Evolutionary conservation across 176 grass and related monocot species (phyloP), one percentile per base, ranked within the genome.

Genomic region (Olyra latifolia): DNA sequence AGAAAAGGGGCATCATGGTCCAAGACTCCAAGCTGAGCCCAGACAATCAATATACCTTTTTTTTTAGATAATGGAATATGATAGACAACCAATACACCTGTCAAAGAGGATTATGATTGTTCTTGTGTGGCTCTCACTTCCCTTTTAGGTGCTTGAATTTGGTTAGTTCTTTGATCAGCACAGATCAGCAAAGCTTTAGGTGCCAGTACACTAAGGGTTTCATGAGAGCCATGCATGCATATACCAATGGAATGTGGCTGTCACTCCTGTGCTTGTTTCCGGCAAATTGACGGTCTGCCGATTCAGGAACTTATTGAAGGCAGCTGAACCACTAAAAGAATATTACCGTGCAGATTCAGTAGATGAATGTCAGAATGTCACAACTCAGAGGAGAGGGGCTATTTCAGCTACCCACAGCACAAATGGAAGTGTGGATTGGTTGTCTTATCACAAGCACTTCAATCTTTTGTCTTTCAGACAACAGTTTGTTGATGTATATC

Each of bases 121-220:
- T 71, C 53, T n/a, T 48, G 65, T 70, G 78, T 66, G 78, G 24
- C 10, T 70, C 65, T 4, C 66, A 29, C 40, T 46, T 10, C 30
- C 1, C 11, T 81, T 70, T 71, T n/a, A 17, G 17, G 43, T 69
- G 42, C 42, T 29, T 44, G 64, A 30, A 53, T 69, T 53, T 71
- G 44, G 29, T 63, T 71, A 42, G 15, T n/a, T 62, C 44, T 77
- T 72, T 84, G 48, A 57, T 60, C 62, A 61, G 61, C 19, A 75
- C 61, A 80, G 70, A 41, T 70, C 77, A 71, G 64, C 71, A 76
- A 12, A 48, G 77, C 62, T 81, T 89, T 89, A 81, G 64, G 46
- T 80, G 43, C 58, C 59, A 28, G 60, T 27, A 86, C 68, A 80
- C 58, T 63, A 45, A 46, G 47, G 47, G 86, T 72, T 30, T 30